Evolutionary conservation across 2,329 filamentous ascomycete species (phyloP).

Genomic region (Cordyceps javanica): DNA sequence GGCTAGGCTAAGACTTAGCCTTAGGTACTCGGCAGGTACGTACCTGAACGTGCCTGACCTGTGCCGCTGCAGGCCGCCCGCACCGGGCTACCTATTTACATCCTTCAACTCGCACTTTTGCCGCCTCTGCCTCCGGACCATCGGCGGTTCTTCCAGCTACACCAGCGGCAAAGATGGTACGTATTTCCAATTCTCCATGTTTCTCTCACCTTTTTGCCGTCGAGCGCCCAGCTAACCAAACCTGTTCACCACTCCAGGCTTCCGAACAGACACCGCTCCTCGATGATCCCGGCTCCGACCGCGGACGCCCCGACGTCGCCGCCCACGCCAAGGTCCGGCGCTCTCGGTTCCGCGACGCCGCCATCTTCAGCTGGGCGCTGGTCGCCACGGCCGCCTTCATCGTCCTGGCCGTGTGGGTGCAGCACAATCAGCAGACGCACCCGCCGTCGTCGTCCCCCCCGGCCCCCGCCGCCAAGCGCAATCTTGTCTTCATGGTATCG

Average conservation of each 20-base stretch:
- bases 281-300: neutral
- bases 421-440: conserved; percentile 57
- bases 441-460: conserved; percentile 22
- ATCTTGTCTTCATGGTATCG: conserved; percentile 97
- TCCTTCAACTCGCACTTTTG: neutral
- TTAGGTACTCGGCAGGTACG: too few species aligned
- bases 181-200: neutral
- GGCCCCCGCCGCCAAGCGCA: conserved; percentile 64
- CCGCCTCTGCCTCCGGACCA: neutral
- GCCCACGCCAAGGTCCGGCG: conserved; percentile 15
- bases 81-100: too few species aligned
- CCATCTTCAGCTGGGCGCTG: conserved; percentile 76
- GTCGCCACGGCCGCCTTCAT: conserved; percentile 74
- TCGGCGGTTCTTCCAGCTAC: neutral
- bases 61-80: neutral
- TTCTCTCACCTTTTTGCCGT: neutral
- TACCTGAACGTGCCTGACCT: too few species aligned
- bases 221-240: neutral
- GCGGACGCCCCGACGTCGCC: neutral
- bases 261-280: conserved; percentile 12
- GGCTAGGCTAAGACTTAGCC: too few species aligned
- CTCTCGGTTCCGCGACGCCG: conserved; percentile 58
- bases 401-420: conserved; percentile 69
- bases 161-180: neutral
- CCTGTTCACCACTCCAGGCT: neutral